Conservation (phyloP, 371 early-diverging fungal genomes). For the Lichtheimia corymbifera region DNA sequence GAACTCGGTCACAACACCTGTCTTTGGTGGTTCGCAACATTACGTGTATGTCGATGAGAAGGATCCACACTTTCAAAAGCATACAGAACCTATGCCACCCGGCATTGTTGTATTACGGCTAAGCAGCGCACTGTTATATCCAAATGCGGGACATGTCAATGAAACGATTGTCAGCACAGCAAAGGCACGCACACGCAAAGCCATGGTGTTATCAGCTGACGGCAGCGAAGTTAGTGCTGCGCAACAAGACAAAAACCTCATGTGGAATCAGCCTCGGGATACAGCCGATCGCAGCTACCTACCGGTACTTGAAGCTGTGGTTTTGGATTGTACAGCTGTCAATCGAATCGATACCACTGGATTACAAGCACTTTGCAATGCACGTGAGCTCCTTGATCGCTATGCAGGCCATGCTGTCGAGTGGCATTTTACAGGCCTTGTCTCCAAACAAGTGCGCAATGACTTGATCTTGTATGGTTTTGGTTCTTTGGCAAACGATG, state of each 20-base stretch:
- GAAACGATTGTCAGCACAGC: constrained; percentile 11
- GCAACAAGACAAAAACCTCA: constrained; percentile 9
- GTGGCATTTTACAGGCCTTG: constrained; percentile 29
- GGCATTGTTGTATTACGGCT: constrained; percentile 19
- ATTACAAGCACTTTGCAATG: constrained; percentile 59
- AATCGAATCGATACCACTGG: constrained; percentile 74
- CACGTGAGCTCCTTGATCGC: constrained; percentile 42
- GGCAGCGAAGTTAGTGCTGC: neutral
- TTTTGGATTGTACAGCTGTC: constrained; percentile 75
- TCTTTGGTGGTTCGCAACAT: constrained; percentile 3
- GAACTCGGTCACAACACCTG: neutral
- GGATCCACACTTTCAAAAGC: constrained; percentile 16
- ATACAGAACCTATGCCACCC: constrained; percentile 14
- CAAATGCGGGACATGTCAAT: constrained; percentile 20
- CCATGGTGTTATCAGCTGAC: neutral
- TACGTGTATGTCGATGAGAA: constrained; percentile 22
- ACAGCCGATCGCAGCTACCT: constrained; percentile 6
- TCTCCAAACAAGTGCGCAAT: constrained; percentile 11
- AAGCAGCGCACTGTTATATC: constrained; percentile 17
- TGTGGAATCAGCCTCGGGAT: constrained; percentile 2
- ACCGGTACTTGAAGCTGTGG: constrained; percentile 64
- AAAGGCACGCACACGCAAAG: constrained; percentile 17
- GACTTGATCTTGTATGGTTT: constrained; percentile 12
- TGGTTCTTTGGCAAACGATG: constrained; percentile 5
- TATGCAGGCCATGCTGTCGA: constrained; percentile 25